Conservation (phyloP, 352 stramenopile species). For the Phytophthora hibernalis region DNA sequence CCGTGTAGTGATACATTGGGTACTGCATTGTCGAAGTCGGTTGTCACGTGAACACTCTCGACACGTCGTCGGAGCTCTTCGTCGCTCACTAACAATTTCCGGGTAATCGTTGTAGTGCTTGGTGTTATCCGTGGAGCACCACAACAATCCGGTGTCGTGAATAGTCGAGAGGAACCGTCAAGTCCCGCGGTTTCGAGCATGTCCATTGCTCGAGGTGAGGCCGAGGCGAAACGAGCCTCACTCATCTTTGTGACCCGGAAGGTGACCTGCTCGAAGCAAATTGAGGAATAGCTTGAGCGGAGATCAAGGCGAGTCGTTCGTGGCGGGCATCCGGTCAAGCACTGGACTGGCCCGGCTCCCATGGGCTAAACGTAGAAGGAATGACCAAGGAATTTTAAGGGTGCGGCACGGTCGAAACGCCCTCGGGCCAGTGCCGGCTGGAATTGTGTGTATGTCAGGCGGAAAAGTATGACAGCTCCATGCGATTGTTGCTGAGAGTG, state of each 20-base stretch:
- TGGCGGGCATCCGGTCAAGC: background rate
- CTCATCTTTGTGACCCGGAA: slow-evolving; percentile 12
- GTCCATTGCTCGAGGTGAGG: slow-evolving; percentile 29
- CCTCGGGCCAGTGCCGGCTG: slow-evolving; percentile 3
- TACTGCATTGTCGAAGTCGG: slow-evolving; percentile 35
- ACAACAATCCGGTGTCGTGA: slow-evolving; percentile 19
- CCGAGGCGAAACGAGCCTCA: slow-evolving; percentile 15
- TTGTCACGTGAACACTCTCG: slow-evolving; percentile 27
- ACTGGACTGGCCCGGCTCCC: slow-evolving; percentile 9
- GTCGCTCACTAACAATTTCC: slow-evolving; percentile 39
- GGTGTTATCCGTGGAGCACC: slow-evolving; percentile 17
- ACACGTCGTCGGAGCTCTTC: slow-evolving; percentile 40
- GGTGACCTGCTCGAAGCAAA: slow-evolving; percentile 18
- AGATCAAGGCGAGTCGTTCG: slow-evolving; percentile 18
- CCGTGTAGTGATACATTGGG: slow-evolving; percentile 38
- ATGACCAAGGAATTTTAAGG: slow-evolving; percentile 36
- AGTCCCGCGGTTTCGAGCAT: slow-evolving; percentile 38
- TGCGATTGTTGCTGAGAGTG: background rate
- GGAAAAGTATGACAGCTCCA: slow-evolving; percentile 15
- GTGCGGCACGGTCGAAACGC: slow-evolving; percentile 29
- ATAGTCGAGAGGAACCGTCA: slow-evolving; percentile 8
- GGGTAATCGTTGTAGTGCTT: slow-evolving; percentile 1
- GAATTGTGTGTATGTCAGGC: background rate
- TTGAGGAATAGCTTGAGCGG: slow-evolving; percentile 23
- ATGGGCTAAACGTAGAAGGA: slow-evolving; percentile 27